phyloP scores from a whole-genome alignment of 176 grass and related monocot genomes.

The Cenchrus purpureus region DNA sequence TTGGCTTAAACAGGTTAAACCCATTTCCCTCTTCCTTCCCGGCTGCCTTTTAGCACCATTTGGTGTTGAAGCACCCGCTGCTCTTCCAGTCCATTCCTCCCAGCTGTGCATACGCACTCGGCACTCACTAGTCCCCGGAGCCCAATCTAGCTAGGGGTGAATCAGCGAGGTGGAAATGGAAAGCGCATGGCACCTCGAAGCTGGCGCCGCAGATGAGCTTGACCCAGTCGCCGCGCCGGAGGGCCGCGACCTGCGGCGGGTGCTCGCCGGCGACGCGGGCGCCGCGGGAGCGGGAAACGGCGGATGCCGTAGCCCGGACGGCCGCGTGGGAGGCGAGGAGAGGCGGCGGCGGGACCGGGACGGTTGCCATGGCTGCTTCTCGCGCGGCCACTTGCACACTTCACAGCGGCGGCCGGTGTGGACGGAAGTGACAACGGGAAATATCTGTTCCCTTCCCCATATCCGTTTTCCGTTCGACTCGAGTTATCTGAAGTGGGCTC shows the following conservation, averaged over 20 bases:
- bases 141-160: neutral
- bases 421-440: neutral
- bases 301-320: slow-evolving; percentile 47
- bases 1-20: neutral
- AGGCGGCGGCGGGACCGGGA: slow-evolving; percentile 27
- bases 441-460: neutral
- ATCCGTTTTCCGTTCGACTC: no score
- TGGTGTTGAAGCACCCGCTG: neutral
- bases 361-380: slow-evolving; percentile 40
- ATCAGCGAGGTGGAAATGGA: neutral
- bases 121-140: neutral
- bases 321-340: slow-evolving; percentile 47
- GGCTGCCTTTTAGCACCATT: no score
- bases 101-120: neutral
- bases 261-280: slow-evolving; percentile 11
- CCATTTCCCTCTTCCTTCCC: neutral
- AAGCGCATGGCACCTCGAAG: slow-evolving; percentile 59
- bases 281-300: neutral
- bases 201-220: slow-evolving; percentile 99
- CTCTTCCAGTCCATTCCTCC: neutral
- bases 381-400: neutral
- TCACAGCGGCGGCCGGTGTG: neutral
- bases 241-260: slow-evolving; percentile 63
- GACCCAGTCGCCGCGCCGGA: slow-evolving; percentile 82
- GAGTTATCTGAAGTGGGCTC: no score